phyloP scores from a whole-genome alignment of 192 early-diverging fungal genomes.

The Entomortierella parvispora region DNA sequence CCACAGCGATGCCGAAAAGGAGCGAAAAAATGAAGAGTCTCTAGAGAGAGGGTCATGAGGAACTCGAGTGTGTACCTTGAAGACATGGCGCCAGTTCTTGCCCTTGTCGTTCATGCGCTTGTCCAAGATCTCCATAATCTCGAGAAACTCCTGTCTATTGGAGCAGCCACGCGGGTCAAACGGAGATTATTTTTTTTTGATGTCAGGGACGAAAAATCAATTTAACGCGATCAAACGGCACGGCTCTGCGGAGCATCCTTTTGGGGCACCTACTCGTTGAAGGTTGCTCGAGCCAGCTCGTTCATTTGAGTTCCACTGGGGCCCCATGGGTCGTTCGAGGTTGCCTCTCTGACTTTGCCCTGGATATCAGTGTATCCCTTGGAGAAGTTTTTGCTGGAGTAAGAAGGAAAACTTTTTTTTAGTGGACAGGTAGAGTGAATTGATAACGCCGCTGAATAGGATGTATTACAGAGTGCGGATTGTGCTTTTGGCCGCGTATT shows the following conservation, averaged over 20 bases:
- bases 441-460: not conserved
- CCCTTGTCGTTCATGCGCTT: conserved; percentile 97
- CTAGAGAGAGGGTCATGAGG: not conserved
- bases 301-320: conserved; percentile 79
- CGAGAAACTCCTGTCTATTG: conserved; percentile 82
- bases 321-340: conserved; percentile 78
- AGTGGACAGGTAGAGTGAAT: not conserved
- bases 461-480: conserved; percentile 47
- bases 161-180: no score
- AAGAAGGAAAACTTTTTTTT: conserved; percentile 3
- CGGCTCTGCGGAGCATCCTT: not conserved
- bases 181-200: not conserved
- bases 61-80: conserved; percentile 73
- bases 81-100: conserved; percentile 97
- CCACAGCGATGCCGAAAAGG: not conserved
- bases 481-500: conserved; percentile 50
- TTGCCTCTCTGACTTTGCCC: conserved; percentile 85
- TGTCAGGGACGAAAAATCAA: not conserved
- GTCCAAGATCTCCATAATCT: conserved; percentile 97
- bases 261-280: conserved; percentile 75
- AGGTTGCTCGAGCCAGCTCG: conserved; percentile 87
- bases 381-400: conserved; percentile 83
- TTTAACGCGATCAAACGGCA: not conserved
- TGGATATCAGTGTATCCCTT: conserved; percentile 92
- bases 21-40: no score